phyloP scores from a whole-genome alignment of 257 asterid species.

The Solanum acaule region DNA sequence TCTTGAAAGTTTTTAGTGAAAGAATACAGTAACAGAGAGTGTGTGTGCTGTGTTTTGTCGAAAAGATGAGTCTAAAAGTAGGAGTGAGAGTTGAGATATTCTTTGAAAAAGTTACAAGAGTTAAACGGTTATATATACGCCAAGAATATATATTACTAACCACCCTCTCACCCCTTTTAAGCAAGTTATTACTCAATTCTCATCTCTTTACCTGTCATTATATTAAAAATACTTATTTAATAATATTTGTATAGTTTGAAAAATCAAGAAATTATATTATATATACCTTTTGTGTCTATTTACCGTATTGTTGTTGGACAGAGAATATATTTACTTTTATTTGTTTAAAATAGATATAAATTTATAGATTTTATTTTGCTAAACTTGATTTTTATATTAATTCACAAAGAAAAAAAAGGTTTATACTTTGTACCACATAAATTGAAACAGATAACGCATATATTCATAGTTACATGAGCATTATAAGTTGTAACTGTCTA shows the following conservation, averaged over 20 bases:
- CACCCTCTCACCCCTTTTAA: neutral
- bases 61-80: neutral
- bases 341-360: neutral
- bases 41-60: neutral
- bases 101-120: neutral
- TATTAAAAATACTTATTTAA: too few relatives aligned
- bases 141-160: neutral
- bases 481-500: neutral
- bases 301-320: neutral
- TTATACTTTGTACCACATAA: neutral
- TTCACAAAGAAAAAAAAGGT: neutral
- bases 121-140: neutral
- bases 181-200: neutral
- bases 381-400: neutral
- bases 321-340: too few relatives aligned
- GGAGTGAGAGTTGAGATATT: neutral
- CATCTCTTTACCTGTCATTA: too few relatives aligned
- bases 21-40: neutral
- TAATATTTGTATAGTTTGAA: too few relatives aligned
- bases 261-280: too few relatives aligned
- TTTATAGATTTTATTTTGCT: too few relatives aligned
- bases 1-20: neutral
- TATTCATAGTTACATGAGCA: neutral
- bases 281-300: too few relatives aligned
- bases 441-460: too few relatives aligned